Evolutionary conservation across 208 protist species (phyloP), one percentile per base, ranked within the genome.

Genomic region (Trypanosoma melophagium): DNA sequence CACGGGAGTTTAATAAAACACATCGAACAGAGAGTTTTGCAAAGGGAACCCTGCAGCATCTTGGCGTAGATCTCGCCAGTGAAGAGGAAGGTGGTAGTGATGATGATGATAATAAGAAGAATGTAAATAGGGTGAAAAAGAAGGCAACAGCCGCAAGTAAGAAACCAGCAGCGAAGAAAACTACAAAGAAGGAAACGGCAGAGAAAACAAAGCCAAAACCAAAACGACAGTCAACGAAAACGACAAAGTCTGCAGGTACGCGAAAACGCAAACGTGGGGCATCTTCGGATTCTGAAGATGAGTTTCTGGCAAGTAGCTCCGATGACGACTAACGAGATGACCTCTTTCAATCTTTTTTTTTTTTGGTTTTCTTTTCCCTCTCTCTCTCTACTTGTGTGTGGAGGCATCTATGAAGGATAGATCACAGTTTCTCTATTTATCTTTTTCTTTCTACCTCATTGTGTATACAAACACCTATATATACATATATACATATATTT

Each of bases 1-100:
- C 93, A 22, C 79, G 89, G 7, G 85, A 89, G 67, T 95, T 94
- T 66, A 96, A 96, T 73, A 89, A 87, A 50, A 93, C 84, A n/a
- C 86, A 94, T 64, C 77, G 82, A 35, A 63, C 79, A 19, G 81
- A 91, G 35, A 91, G 83, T 67, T 87, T 90, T 44, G 71, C 77
- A 22, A 93, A 89, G 74, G 72, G 64, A 40, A 58, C 79, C 42
- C 61, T 91, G 17, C 71, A 76, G 53, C 74, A 74, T 49, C 77
- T 74, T 13, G 79, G 64, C 10, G 24, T 47, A 16, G 60, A 61
- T 25, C 49, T 42, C 22, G n/a, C 50, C 14, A 60, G 28, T 8
- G 56, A 63, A n/a, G 69, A 59, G 31, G 60, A 44, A 0, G 76
- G 44, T 16, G 51, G 40, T 12, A 67, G 49, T 25, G 74, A 79